phyloP scores from a whole-genome alignment of 768 basidiomycete genomes.

The Boletus barrowsii region DNA sequence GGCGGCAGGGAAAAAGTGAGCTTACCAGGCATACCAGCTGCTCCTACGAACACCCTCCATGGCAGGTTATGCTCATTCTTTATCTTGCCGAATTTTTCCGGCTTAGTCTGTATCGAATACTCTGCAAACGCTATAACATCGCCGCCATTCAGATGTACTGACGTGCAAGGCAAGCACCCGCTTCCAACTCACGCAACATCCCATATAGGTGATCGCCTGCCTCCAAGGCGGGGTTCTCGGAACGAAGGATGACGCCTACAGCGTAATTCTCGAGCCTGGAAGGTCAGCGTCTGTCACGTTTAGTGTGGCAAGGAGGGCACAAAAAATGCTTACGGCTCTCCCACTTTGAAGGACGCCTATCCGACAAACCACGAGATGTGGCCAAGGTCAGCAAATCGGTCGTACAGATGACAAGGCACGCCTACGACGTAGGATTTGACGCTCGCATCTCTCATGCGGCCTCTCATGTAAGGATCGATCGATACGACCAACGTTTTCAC shows the following conservation, averaged over 20 bases:
- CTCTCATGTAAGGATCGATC: not conserved
- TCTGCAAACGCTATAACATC: not conserved
- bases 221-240: slow-evolving; percentile 1
- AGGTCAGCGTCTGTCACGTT: not conserved
- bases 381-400: not conserved
- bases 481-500: slow-evolving; percentile 3
- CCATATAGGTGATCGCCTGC: slow-evolving; percentile 5
- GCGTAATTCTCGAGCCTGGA: not conserved
- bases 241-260: slow-evolving; percentile 1
- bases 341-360: not conserved
- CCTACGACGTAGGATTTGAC: not conserved
- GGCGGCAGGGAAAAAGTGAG: too few species aligned
- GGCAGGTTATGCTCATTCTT: not conserved
- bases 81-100: not conserved
- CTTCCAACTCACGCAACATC: not conserved
- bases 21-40: slow-evolving; percentile 5
- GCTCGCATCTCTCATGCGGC: not conserved
- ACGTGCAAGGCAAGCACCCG: not conserved
- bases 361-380: not conserved
- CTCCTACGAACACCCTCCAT: slow-evolving; percentile 3
- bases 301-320: not conserved
- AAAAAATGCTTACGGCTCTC: not conserved
- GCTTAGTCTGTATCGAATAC: not conserved
- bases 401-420: not conserved
- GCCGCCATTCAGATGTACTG: not conserved